Conservation (phyloP, 2,329 filamentous ascomycete species). For the Colletotrichum viniferum region DNA sequence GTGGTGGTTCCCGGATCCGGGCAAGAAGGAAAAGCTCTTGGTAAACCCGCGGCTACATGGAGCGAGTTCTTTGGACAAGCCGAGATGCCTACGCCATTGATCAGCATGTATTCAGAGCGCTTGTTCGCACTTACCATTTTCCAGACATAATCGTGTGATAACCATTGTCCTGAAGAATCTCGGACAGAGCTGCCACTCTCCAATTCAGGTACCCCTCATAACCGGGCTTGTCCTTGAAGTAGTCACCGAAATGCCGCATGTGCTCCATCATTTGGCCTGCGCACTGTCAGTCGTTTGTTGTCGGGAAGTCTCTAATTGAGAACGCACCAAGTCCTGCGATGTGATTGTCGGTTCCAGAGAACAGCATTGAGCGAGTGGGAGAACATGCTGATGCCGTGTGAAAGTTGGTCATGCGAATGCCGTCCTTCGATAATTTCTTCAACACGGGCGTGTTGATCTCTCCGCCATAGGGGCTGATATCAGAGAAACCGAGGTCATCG, state of each 20-base stretch:
- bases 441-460: conserved; percentile 37
- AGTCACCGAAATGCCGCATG: background rate
- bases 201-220: conserved; percentile 37
- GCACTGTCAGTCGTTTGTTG: background rate
- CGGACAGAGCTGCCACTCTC: conserved; percentile 30
- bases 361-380: conserved; percentile 62
- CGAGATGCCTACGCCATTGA: conserved; percentile 34
- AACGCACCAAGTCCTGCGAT: conserved; percentile 51
- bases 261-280: conserved; percentile 50
- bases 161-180: conserved; percentile 32
- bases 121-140: conserved; percentile 29
- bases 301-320: background rate
- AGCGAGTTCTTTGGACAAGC: conserved; percentile 34
- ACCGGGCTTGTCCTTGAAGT: conserved; percentile 25
- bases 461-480: conserved; percentile 33
- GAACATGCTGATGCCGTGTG: conserved; percentile 64
- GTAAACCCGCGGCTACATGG: conserved; percentile 45
- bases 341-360: conserved; percentile 63
- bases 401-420: conserved; percentile 61
- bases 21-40: conserved; percentile 43
- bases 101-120: background rate
- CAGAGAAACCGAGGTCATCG: conserved; percentile 38
- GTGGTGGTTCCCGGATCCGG: conserved; percentile 56
- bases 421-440: conserved; percentile 45
- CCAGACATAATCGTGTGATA: conserved; percentile 35